phyloP scores from a whole-genome alignment of 108 stramenopile genomes.

The Skeletonema grethae region DNA sequence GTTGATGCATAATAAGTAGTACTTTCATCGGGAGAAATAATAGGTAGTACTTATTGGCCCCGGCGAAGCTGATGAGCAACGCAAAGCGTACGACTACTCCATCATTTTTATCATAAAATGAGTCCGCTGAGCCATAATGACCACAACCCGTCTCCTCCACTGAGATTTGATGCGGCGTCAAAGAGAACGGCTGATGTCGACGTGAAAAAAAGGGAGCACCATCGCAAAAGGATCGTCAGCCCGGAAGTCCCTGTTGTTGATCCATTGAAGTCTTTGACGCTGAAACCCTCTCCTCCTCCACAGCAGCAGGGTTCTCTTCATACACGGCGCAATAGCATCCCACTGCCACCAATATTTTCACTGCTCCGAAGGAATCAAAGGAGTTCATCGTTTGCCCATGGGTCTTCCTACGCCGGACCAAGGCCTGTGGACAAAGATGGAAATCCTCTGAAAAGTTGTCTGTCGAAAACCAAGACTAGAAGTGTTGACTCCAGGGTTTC shows the following conservation, averaged over 20 bases:
- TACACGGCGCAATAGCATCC: neutral
- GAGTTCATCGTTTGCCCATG: neutral
- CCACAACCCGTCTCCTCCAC: neutral
- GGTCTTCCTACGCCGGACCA: slow-evolving; percentile 27
- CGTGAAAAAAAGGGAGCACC: neutral
- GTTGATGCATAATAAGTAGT: too few relatives aligned
- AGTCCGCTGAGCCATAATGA: neutral
- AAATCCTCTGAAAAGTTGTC: slow-evolving; percentile 31
- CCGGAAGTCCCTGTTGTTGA: neutral
- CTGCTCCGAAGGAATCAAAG: neutral
- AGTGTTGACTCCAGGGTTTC: slow-evolving; percentile 14
- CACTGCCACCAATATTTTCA: neutral
- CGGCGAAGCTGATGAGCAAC: too few relatives aligned
- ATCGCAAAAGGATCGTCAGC: neutral
- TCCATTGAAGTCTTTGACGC: neutral
- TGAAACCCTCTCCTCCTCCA: neutral
- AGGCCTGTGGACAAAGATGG: slow-evolving; percentile 16
- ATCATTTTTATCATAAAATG: neutral
- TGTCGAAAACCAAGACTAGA: slow-evolving; percentile 3
- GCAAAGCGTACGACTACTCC: too few relatives aligned
- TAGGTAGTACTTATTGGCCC: neutral
- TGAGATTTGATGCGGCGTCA: neutral
- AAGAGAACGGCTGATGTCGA: neutral
- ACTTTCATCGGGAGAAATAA: too few relatives aligned
- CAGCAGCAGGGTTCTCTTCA: neutral